A percentile compares a stretch with the other conserved stretches of the same genome.
phyloP scores from a whole-genome alignment of 441 rosid genomes.

The Omphalea diandra region DNA sequence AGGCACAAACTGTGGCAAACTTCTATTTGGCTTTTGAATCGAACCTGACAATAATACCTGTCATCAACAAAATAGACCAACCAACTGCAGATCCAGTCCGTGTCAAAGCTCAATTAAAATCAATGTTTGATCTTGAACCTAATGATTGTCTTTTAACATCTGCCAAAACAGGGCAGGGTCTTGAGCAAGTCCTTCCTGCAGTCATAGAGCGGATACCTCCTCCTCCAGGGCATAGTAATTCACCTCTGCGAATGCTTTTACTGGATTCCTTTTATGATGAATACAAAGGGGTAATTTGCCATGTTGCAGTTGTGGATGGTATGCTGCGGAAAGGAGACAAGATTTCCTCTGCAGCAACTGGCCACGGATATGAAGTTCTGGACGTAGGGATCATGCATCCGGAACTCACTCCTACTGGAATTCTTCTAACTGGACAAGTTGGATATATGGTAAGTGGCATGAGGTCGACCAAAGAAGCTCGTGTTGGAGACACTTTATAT shows the following conservation, averaged over 20 bases:
- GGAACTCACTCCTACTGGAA: conserved; percentile 85
- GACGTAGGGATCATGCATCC: conserved; percentile 98
- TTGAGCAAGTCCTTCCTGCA: conserved; percentile 88
- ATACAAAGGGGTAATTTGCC: conserved; percentile 92
- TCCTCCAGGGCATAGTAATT: conserved; percentile 68
- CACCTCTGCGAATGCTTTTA: conserved; percentile 87
- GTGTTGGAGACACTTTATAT: conserved; percentile 82
- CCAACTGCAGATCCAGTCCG: conserved; percentile 98
- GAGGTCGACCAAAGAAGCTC: conserved; percentile 97
- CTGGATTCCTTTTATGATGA: conserved; percentile 92
- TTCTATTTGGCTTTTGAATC: conserved; percentile 95
- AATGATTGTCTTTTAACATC: conserved; percentile 79
- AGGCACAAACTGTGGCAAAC: conserved; percentile 97
- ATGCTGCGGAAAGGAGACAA: conserved; percentile 78
- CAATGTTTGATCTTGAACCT: conserved; percentile 93
- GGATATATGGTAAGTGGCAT: conserved; percentile 96
- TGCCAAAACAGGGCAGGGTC: conserved; percentile 96
- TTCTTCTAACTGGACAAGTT: conserved; percentile 93
- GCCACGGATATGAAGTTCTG: conserved; percentile 74
- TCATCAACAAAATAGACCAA: conserved; percentile 95
- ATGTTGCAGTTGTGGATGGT: conserved; percentile 94
- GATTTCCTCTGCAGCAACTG: conserved; percentile 79
- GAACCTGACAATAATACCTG: conserved; percentile 73
- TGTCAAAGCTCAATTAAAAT: conserved; percentile 89
- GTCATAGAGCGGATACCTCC: conserved; percentile 84